A percentile compares a stretch with the other conserved stretches of the same genome.
phyloP scores from a whole-genome alignment of 1,139 yeast species.

The Yamadazyma taylorii region DNA sequence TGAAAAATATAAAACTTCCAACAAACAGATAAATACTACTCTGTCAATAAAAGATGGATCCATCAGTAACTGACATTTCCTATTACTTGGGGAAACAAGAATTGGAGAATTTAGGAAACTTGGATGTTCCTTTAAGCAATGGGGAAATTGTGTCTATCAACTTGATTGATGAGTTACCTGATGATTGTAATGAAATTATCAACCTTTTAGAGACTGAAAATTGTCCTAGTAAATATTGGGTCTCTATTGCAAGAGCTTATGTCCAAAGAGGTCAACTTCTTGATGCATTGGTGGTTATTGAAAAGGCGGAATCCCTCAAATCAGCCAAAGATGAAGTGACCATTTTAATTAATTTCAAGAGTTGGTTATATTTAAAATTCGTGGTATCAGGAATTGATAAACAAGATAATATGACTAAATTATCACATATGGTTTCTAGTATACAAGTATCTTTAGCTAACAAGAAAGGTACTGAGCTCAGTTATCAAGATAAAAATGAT shows the following conservation, averaged over 20 bases:
- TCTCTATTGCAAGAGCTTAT: constrained; percentile 79
- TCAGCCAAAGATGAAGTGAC: constrained; percentile 50
- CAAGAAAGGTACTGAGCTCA: constrained; percentile 15
- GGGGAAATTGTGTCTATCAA: constrained; percentile 75
- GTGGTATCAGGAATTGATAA: constrained; percentile 28
- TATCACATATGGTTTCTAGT: constrained; percentile 22
- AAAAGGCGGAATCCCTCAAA: constrained; percentile 31
- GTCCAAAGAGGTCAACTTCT: constrained; percentile 57
- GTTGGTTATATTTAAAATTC: constrained; percentile 67
- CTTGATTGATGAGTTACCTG: constrained; percentile 74
- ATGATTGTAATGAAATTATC: constrained; percentile 81
- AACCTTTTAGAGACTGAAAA: constrained; percentile 76
- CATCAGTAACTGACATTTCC: constrained; percentile 33
- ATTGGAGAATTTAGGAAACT: constrained; percentile 31
- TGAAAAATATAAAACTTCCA: neutral
- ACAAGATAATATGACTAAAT: constrained; percentile 23
- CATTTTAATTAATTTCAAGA: constrained; percentile 59
- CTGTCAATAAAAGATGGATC: constrained; percentile 23
- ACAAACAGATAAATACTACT: neutral
- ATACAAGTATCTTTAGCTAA: constrained; percentile 10
- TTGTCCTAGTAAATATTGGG: constrained; percentile 78
- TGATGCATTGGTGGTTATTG: constrained; percentile 66
- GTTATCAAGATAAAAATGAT: constrained; percentile 31
- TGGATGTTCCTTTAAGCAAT: constrained; percentile 69
- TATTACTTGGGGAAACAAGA: constrained; percentile 39